These are phyloP conservation scores for Metschnikowia gruessii DNA, from an alignment of 805 yeast genomes.

Conservation along the genomic window DNA sequence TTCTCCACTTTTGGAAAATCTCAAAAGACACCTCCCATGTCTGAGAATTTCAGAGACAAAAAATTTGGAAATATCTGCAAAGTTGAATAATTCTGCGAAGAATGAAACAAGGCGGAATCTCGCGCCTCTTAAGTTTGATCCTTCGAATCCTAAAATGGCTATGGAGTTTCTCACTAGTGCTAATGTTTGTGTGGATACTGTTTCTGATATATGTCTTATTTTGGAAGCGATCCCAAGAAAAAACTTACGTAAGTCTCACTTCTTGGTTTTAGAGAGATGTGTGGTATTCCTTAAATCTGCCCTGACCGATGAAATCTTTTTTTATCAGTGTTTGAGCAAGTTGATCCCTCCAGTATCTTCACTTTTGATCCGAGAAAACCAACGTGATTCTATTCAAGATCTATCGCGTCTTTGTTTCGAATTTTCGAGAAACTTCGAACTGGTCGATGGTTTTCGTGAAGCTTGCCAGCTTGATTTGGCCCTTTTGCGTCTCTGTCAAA, in stretches of 20 bases:
- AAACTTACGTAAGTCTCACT: background rate
- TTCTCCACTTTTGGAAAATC: background rate
- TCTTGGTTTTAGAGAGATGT: background rate
- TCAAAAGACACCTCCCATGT: background rate
- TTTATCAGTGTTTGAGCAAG: conserved; percentile 1
- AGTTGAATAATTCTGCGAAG: background rate
- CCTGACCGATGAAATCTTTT: background rate
- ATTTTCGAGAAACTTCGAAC: conserved; percentile 4
- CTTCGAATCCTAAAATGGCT: background rate
- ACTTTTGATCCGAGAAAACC: background rate
- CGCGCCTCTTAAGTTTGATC: background rate
- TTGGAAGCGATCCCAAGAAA: background rate
- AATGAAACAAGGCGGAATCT: background rate
- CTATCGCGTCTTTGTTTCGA: conserved; percentile 13
- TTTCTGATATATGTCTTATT: background rate
- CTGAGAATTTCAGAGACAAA: background rate
- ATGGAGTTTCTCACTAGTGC: background rate
- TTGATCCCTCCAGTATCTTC: conserved; percentile 1
- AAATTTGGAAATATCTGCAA: background rate
- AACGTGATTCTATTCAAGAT: background rate
- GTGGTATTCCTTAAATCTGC: background rate
- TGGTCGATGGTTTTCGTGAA: conserved; percentile 2
- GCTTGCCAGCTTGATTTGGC: conserved; percentile 5
- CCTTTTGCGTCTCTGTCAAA: background rate
- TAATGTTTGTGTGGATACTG: background rate